These are phyloP conservation scores for Circinella minor DNA, from an alignment of 371 early-diverging fungal species.

Conservation along the genomic window DNA sequence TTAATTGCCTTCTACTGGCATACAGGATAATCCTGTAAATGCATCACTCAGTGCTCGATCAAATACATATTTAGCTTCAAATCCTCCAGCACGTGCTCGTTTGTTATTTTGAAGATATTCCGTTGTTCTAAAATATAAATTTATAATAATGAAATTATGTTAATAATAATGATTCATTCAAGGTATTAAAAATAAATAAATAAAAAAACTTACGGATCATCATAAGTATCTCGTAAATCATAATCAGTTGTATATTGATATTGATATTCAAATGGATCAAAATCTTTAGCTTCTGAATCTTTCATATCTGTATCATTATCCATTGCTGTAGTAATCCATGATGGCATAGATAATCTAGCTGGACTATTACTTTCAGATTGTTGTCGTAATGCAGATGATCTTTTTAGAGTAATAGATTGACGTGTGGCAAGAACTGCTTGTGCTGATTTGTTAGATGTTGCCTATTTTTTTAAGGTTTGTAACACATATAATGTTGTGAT, in stretches of 20 bases:
- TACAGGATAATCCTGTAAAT: slow-evolving; percentile 53
- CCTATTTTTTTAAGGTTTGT: slow-evolving; percentile 23
- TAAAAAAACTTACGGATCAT: slow-evolving; percentile 58
- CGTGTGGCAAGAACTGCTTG: slow-evolving; percentile 49
- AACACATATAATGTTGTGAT: neutral
- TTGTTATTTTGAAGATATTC: slow-evolving; percentile 49
- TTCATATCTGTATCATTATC: slow-evolving; percentile 45
- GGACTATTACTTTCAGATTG: slow-evolving; percentile 23
- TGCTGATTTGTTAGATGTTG: slow-evolving; percentile 55
- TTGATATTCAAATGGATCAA: slow-evolving; percentile 58
- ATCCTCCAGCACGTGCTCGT: slow-evolving; percentile 61
- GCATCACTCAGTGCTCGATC: slow-evolving; percentile 60
- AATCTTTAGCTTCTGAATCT: slow-evolving; percentile 45
- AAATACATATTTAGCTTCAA: slow-evolving; percentile 55
- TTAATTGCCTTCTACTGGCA: slow-evolving; percentile 9
- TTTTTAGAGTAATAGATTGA: slow-evolving; percentile 44
- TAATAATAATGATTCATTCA: no score
- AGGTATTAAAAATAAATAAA: no score
- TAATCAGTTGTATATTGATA: slow-evolving; percentile 54
- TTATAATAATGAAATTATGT: neutral
- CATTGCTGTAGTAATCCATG: slow-evolving; percentile 52
- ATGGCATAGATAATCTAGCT: slow-evolving; percentile 35
- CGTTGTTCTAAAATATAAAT: slow-evolving; percentile 32
- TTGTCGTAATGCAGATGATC: slow-evolving; percentile 46
- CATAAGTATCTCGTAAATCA: slow-evolving; percentile 49